phyloP scores from a whole-genome alignment of 2,329 filamentous ascomycete genomes.

The Magnaporthiopsis rhizophila region DNA sequence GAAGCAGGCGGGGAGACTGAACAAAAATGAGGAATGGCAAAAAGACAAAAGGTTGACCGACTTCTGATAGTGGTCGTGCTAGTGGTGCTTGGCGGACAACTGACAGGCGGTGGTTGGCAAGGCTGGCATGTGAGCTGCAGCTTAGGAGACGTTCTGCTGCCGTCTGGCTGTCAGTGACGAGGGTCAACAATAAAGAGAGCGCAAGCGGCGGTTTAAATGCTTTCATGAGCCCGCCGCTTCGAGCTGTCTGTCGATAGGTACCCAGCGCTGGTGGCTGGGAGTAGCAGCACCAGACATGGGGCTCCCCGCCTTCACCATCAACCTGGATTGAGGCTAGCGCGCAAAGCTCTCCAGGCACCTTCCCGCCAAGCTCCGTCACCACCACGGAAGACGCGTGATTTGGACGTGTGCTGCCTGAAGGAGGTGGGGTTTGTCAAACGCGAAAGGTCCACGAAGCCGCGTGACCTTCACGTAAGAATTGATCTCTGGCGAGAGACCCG shows the following conservation, averaged over 20 bases:
- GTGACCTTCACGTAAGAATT: neutral
- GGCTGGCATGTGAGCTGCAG: neutral
- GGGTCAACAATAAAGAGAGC: neutral
- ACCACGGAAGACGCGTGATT: neutral
- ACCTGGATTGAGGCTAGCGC: neutral
- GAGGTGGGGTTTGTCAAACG: neutral
- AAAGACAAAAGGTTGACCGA: too few species aligned
- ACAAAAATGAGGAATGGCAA: too few species aligned
- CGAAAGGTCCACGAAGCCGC: constrained; percentile 1
- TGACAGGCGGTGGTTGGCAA: neutral
- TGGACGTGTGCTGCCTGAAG: constrained; percentile 1
- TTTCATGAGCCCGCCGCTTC: neutral
- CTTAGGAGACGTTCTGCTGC: neutral
- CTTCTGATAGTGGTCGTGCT: neutral
- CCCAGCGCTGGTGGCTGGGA: neutral
- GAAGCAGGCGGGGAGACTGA: neutral
- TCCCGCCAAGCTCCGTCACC: neutral
- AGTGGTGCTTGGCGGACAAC: neutral
- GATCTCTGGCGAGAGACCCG: neutral
- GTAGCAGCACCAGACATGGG: neutral
- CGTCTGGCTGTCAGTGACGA: neutral
- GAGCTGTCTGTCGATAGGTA: neutral
- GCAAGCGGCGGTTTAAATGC: neutral
- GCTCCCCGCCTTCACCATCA: too few species aligned
- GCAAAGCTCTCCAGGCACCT: neutral